A percentile compares a stretch with the other conserved stretches of the same genome.
phyloP scores from a whole-genome alignment of 2,329 filamentous ascomycete species.

The Epichloe hybrida region DNA sequence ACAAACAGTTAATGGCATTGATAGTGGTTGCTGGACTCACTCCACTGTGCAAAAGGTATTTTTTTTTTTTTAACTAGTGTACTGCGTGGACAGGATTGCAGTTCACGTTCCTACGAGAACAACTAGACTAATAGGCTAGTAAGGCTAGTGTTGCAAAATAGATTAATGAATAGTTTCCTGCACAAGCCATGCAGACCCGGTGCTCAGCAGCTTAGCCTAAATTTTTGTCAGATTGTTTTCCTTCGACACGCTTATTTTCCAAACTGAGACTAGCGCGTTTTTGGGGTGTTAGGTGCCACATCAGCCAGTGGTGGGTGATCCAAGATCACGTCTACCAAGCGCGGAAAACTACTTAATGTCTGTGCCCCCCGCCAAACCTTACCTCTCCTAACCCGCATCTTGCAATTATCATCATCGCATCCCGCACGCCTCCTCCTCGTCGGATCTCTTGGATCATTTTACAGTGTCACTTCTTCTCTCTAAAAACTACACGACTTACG shows the following conservation, averaged over 20 bases:
- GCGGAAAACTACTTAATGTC: conserved; percentile 45
- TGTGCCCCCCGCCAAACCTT: conserved; percentile 29
- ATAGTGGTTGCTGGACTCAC: no score
- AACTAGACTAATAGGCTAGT: no score
- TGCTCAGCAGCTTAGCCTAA: conserved; percentile 9
- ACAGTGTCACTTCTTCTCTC: background rate
- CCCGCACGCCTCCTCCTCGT: conserved; percentile 15
- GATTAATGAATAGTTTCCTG: no score
- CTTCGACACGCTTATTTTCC: conserved; percentile 16
- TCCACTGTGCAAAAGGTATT: no score
- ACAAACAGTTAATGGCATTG: no score
- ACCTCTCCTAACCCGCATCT: conserved; percentile 19
- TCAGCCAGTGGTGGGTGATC: conserved; percentile 31
- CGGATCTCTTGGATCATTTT: conserved; percentile 7
- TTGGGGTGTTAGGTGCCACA: background rate
- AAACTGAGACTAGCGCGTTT: conserved; percentile 17
- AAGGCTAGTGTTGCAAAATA: no score
- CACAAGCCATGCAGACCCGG: no score
- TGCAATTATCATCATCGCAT: conserved; percentile 24
- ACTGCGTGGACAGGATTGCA: no score
- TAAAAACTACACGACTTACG: conserved; percentile 9
- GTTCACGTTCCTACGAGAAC: no score
- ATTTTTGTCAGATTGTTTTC: conserved; percentile 16
- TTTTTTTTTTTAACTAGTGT: no score
- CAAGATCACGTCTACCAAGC: conserved; percentile 30